phyloP scores from a whole-genome alignment of 192 early-diverging fungal species.

The Linnemannia exigua region DNA sequence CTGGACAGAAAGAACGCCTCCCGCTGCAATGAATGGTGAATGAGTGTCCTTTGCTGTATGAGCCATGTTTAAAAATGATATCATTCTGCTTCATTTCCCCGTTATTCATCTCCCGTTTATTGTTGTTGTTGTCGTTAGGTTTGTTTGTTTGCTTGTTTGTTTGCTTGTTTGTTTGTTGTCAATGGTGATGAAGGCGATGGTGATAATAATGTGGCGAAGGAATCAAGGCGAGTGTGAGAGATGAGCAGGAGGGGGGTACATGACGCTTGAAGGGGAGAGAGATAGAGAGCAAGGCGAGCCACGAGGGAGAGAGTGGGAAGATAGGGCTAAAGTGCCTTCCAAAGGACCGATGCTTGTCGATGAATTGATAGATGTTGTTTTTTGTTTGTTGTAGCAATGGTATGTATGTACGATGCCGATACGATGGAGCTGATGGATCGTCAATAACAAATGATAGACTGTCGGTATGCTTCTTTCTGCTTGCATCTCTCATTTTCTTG shows the following conservation, averaged over 20 bases:
- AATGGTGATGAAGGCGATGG: neutral
- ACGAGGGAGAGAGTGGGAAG: no score
- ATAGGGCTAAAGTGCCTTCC: no score
- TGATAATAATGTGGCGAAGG: no score
- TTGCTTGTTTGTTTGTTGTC: neutral
- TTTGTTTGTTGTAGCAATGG: no score
- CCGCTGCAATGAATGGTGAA: neutral
- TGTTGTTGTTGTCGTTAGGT: neutral
- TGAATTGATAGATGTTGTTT: no score
- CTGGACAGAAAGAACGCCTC: neutral
- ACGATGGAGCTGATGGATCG: neutral
- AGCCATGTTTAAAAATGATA: neutral
- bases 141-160: neutral
- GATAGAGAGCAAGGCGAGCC: no score
- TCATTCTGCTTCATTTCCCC: neutral
- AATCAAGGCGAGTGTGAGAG: neutral
- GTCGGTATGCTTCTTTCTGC: neutral
- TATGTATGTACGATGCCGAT: no score
- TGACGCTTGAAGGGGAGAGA: no score
- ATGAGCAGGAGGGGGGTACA: neutral
- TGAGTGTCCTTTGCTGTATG: neutral
- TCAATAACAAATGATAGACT: neutral
- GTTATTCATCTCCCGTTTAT: neutral
- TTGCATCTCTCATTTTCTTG: neutral
- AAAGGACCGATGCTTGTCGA: no score